Evolutionary conservation across 495 filamentous ascomycete species (phyloP).

Genomic region (Hyaloscypha bicolor): DNA sequence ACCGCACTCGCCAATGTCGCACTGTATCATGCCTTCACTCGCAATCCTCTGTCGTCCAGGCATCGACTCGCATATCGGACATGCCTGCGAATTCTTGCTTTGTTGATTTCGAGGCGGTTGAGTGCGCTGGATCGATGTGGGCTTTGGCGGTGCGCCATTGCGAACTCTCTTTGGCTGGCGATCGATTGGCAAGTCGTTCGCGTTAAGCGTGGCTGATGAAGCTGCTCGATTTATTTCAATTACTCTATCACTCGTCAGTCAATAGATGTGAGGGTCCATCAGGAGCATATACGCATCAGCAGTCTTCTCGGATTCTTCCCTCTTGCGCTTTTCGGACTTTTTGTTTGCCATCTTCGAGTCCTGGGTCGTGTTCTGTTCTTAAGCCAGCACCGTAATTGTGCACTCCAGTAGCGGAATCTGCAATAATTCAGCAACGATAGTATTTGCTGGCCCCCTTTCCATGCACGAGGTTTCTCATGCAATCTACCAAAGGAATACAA

Average conservation of each 20-base stretch:
- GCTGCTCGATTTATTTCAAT: not conserved
- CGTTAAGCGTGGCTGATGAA: not conserved
- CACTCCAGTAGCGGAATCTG: not conserved
- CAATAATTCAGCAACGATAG: not conserved
- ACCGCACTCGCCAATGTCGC: not conserved
- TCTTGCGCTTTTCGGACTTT: constrained; percentile 2
- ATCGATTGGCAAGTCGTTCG: not conserved
- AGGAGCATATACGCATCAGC: not conserved
- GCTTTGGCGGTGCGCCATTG: not conserved
- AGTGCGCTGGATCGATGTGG: not conserved
- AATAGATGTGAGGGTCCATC: not conserved
- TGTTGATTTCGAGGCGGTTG: constrained; percentile 4
- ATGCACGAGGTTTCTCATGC: not conserved
- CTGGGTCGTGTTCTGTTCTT: not conserved
- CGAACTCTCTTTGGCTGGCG: not conserved
- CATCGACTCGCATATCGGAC: constrained; percentile 4
- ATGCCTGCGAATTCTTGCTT: not conserved
- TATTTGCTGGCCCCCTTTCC: not conserved
- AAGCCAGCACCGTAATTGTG: not conserved
- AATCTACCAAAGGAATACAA: not conserved
- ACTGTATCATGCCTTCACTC: not conserved
- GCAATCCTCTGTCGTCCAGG: not conserved
- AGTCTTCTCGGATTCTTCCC: constrained; percentile 6
- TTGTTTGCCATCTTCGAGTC: not conserved
- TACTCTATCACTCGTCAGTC: constrained; percentile 1